These are phyloP conservation scores for Gentiana dahurica DNA, from an alignment of 257 asterid species.

Conservation along the genomic window DNA sequence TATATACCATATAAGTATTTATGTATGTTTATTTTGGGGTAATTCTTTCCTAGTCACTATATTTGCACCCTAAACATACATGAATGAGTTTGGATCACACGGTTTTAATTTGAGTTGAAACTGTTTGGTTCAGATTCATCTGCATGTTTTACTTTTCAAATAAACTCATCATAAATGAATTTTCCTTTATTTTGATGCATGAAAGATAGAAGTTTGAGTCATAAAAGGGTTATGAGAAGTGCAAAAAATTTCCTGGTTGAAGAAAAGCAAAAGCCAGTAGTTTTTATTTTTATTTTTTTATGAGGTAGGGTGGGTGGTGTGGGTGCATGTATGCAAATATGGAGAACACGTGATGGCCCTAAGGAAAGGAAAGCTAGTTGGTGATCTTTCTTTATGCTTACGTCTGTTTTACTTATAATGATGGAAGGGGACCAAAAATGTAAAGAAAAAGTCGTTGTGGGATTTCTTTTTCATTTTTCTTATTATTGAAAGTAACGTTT, in stretches of 20 bases:
- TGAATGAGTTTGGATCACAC: too few relatives aligned
- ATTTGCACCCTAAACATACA: too few relatives aligned
- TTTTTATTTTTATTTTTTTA: background rate
- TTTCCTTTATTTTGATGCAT: background rate
- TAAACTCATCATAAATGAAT: too few relatives aligned
- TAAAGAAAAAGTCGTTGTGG: too few relatives aligned
- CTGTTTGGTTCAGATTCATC: too few relatives aligned
- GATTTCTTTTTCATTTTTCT: background rate
- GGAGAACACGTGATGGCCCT: too few relatives aligned
- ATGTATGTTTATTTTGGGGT: too few relatives aligned
- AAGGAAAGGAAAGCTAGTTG: background rate
- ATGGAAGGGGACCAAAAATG: slow-evolving; percentile 12
- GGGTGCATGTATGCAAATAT: background rate
- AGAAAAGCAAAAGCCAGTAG: background rate
- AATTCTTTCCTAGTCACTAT: too few relatives aligned
- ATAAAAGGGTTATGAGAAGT: background rate
- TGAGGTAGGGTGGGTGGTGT: background rate
- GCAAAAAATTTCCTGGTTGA: background rate
- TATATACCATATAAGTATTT: too few relatives aligned
- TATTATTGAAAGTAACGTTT: background rate
- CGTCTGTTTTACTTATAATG: slow-evolving; percentile 10
- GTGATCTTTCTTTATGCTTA: background rate
- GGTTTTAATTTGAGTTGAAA: too few relatives aligned
- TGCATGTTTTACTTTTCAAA: too few relatives aligned
- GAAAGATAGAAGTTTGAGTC: background rate